phyloP scores from a whole-genome alignment of 2,329 filamentous ascomycete genomes.

The Colletotrichum sp. region DNA sequence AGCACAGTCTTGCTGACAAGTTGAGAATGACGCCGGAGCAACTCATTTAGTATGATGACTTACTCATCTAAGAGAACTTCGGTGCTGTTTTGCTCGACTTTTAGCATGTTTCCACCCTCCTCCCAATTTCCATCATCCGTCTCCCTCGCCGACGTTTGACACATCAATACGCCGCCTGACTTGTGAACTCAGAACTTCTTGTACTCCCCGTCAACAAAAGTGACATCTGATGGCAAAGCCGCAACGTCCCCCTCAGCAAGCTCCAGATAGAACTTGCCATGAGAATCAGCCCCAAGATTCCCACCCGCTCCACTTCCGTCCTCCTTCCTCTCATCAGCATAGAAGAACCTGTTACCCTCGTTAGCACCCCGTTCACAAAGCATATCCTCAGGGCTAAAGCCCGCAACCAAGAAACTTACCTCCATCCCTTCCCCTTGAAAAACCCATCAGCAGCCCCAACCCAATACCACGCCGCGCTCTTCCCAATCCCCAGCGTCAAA shows the following conservation, averaged over 20 bases:
- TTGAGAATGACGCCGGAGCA: too few species aligned
- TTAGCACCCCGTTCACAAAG: neutral
- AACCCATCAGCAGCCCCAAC: neutral
- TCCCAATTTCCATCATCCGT: neutral
- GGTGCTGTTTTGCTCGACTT: neutral
- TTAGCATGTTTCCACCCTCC: neutral
- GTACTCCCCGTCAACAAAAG: constrained; percentile 10
- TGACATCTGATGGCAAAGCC: neutral
- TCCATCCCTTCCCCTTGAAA: constrained; percentile 14
- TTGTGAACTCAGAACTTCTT: neutral
- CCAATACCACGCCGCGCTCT: constrained; percentile 13
- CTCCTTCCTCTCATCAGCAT: constrained; percentile 11
- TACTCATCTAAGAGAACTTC: neutral
- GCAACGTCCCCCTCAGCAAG: neutral
- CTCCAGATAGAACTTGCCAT: constrained; percentile 11
- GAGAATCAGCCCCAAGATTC: neutral
- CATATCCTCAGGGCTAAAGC: too few species aligned
- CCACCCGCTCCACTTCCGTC: neutral
- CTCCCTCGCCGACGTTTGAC: too few species aligned
- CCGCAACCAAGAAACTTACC: too few species aligned
- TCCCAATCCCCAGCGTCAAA: constrained; percentile 4
- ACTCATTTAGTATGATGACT: too few species aligned
- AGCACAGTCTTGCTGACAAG: too few species aligned
- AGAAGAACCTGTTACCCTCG: constrained; percentile 16
- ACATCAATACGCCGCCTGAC: too few species aligned